phyloP scores from a whole-genome alignment of 495 filamentous ascomycete species.

The Tuber aestivum region DNA sequence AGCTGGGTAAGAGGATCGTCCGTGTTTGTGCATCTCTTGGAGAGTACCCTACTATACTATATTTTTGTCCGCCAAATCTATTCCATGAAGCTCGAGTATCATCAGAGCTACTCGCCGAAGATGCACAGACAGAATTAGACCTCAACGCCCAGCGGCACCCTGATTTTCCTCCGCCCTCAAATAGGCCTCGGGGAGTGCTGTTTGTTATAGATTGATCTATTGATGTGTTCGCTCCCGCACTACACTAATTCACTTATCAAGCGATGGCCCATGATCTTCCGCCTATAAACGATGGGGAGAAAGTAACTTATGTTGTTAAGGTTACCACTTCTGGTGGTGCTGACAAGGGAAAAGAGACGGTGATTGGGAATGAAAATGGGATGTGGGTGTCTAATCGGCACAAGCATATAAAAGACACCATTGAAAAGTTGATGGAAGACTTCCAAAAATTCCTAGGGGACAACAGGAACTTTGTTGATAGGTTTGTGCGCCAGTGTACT shows the following conservation, averaged over 20 bases:
- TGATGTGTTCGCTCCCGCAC: slow-evolving; percentile 75
- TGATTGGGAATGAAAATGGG: slow-evolving; percentile 79
- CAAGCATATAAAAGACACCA: slow-evolving; percentile 94
- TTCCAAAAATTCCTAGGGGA: slow-evolving; percentile 85
- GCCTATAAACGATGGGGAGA: slow-evolving; percentile 78
- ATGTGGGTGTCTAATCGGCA: slow-evolving; percentile 93
- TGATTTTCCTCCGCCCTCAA: slow-evolving; percentile 75
- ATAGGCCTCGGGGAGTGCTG: slow-evolving; percentile 73
- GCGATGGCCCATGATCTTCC: slow-evolving; percentile 94
- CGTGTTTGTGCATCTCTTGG: slow-evolving; percentile 45
- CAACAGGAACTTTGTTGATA: slow-evolving; percentile 87
- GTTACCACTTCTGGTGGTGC: slow-evolving; percentile 66
- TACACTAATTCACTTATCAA: slow-evolving; percentile 98
- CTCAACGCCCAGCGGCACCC: slow-evolving; percentile 71
- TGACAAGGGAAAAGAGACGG: slow-evolving; percentile 81
- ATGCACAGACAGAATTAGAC: slow-evolving; percentile 84
- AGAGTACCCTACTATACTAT: slow-evolving; percentile 68
- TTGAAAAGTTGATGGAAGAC: slow-evolving; percentile 84
- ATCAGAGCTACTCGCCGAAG: slow-evolving; percentile 77
- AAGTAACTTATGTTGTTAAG: slow-evolving; percentile 60
- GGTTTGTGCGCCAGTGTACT: slow-evolving; percentile 44
- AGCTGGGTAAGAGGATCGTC: slow-evolving; percentile 71
- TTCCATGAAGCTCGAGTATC: slow-evolving; percentile 82
- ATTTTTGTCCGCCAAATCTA: slow-evolving; percentile 68
- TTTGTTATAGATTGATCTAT: slow-evolving; percentile 86